Percentiles rank a stretch among this genome's conserved stretches.
Evolutionary conservation across 2,329 filamentous ascomycete genomes (phyloP).

Genomic region (Pezicula radicicola): DNA sequence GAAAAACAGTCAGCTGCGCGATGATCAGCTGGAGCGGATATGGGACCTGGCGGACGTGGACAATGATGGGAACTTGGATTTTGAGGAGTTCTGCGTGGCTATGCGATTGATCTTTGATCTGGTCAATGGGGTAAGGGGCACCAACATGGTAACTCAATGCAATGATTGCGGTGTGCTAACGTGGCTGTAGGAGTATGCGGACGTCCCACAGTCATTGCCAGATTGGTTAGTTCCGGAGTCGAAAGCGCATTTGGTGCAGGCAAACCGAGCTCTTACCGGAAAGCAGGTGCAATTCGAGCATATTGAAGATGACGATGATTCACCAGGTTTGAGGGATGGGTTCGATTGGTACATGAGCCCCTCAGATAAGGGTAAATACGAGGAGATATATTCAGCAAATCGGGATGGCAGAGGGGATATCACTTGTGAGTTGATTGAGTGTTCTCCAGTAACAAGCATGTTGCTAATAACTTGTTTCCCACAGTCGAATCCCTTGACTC

Average conservation of each 20-base stretch:
- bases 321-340: conserved; percentile 83
- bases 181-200: conserved; percentile 69
- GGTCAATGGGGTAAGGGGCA: conserved; percentile 82
- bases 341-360: conserved; percentile 99
- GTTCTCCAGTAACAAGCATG: background rate
- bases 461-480: background rate
- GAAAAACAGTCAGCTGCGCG: conserved; percentile 69
- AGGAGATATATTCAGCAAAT: conserved; percentile 94
- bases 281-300: conserved; percentile 81
- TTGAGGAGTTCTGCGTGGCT: conserved; percentile 98
- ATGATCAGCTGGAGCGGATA: conserved; percentile 89
- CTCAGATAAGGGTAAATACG: conserved; percentile 86
- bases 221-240: conserved; percentile 98
- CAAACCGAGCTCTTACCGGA: conserved; percentile 73
- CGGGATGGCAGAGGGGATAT: conserved; percentile 83
- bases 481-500: conserved; percentile 76
- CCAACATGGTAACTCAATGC: background rate
- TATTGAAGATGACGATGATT: conserved; percentile 79
- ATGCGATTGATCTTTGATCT: conserved; percentile 98
- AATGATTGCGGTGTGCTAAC: background rate
- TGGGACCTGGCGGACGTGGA: conserved; percentile 98
- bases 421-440: conserved; percentile 55
- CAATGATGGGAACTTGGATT: conserved; percentile 95
- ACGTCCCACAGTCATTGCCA: conserved; percentile 81
- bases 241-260: conserved; percentile 87